phyloP scores from a whole-genome alignment of 495 filamentous ascomycete species.

The Staphylotrichum tortipilum region DNA sequence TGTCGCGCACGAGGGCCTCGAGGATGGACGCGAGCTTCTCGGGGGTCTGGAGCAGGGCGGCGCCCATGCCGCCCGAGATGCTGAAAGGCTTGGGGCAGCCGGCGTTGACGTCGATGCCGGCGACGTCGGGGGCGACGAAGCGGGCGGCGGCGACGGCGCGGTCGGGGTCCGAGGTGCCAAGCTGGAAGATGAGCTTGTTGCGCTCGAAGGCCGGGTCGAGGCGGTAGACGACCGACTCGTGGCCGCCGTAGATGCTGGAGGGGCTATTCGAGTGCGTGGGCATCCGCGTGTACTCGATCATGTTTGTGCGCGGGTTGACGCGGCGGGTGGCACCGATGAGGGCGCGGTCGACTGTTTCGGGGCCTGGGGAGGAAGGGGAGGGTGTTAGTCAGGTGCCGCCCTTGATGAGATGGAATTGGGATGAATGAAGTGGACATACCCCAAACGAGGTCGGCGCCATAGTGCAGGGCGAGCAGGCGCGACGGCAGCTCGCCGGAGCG shows the following conservation, averaged over 20 bases:
- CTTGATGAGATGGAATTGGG: background rate
- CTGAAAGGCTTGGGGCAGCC: slow-evolving; percentile 96
- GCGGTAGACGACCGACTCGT: slow-evolving; percentile 73
- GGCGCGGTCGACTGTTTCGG: slow-evolving; percentile 84
- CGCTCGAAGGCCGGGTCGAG: slow-evolving; percentile 68
- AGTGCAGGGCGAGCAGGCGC: slow-evolving; percentile 76
- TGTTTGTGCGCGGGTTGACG: slow-evolving; percentile 61
- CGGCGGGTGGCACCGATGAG: slow-evolving; percentile 77
- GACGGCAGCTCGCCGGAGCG: slow-evolving; percentile 89
- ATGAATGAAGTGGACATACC: slow-evolving; percentile 38
- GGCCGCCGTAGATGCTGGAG: slow-evolving; percentile 24
- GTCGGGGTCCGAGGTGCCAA: slow-evolving; percentile 75
- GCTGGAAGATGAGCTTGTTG: slow-evolving; percentile 72
- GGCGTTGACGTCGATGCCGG: slow-evolving; percentile 93
- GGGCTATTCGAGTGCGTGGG: slow-evolving; percentile 57
- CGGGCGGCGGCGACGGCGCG: slow-evolving; percentile 75
- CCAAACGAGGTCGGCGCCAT: slow-evolving; percentile 96
- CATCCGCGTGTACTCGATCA: slow-evolving; percentile 72
- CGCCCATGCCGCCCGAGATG: slow-evolving; percentile 87
- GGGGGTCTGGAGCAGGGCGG: slow-evolving; percentile 73
- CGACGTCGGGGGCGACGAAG: slow-evolving; percentile 75
- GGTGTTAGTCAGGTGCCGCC: background rate
- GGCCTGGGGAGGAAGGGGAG: slow-evolving; percentile 43
- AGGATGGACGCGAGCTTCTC: slow-evolving; percentile 77
- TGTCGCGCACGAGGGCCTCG: slow-evolving; percentile 66